Base-by-base conservation (phyloP, 2,329 filamentous ascomycete species). In the Lachnellula subtilissima region DNA sequence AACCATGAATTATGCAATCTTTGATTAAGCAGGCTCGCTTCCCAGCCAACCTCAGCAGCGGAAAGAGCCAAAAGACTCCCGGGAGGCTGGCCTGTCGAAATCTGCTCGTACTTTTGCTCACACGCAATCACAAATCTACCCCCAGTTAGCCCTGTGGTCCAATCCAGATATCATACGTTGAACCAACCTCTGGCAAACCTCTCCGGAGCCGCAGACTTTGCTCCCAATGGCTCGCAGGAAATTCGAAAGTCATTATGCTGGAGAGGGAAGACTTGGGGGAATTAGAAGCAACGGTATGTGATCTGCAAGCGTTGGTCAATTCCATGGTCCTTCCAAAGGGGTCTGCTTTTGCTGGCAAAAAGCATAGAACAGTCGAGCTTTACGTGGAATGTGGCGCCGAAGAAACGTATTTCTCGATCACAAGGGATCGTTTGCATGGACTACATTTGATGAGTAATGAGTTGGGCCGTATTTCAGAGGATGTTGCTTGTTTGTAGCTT, bases 301-400 rank as follows among this genome's bases (percentile, higher is more conserved):
- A 79, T 63, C 77, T 80, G 67, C 73, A 74, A 50, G 73, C 71
- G 0, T 62, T 79, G 17, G 73, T 80, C 2, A 78, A 81, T 64
- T 79, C 75, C 63, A 74, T 79, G 61, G 71, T 81, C 4, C 62
- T 79, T 64, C 64, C 74, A 53, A 68, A 74, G n/a, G 71, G 73
- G 6, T 71, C 70, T 12, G 64, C 72, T 9, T 73, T 79, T 55
- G 70, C 23, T 23, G 23, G 23, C 23, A 3, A 23, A 71, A 1
- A 77, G 77, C 0, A 66, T 74, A n/a, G 71, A 72, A 14, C 72
- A 72, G 64, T 77, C 74, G 58, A 74, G 69, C 61, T 77, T 79
- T 53, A 69, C 73, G 12, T 79, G 75, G 71, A 76, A 74, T 54
- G 63, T 80, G 35, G 78, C 76, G 2, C 62, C 67, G 48, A 58